Percentiles rank a stretch among this genome's conserved stretches.
phyloP scores from a whole-genome alignment of 768 basidiomycete species.

The Leccinum imitatum region DNA sequence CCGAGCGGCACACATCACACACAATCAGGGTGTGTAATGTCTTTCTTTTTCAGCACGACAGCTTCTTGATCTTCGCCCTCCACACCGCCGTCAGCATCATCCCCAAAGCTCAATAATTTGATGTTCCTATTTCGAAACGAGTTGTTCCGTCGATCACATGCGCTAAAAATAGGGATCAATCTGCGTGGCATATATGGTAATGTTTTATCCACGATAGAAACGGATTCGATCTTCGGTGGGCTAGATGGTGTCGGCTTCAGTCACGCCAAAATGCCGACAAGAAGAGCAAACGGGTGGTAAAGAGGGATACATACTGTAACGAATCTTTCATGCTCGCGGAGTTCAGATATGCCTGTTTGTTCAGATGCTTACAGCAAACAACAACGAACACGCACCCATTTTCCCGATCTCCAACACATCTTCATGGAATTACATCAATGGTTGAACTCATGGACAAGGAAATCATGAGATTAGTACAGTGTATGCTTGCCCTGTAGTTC shows the following conservation, averaged over 20 bases:
- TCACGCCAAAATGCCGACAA: no score
- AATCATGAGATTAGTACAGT: no score
- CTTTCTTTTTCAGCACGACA: slow-evolving; percentile 67
- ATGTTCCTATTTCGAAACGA: slow-evolving; percentile 60
- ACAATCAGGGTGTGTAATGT: slow-evolving; percentile 71
- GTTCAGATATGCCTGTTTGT: slow-evolving; percentile 10
- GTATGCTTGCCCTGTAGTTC: no score
- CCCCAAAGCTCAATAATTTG: slow-evolving; percentile 85
- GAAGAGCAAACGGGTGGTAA: no score
- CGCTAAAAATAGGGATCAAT: slow-evolving; percentile 40
- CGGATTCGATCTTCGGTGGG: slow-evolving; percentile 86
- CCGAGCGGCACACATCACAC: slow-evolving; percentile 30
- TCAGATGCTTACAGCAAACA: not conserved
- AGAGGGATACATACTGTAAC: slow-evolving; percentile 8
- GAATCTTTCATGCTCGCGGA: no score
- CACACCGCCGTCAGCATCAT: slow-evolving; percentile 63
- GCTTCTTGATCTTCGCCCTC: slow-evolving; percentile 58
- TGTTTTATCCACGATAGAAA: slow-evolving; percentile 88
- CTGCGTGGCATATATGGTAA: slow-evolving; percentile 87
- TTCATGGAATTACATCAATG: no score
- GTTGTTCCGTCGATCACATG: not conserved
- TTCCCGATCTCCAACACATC: no score
- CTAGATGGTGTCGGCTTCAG: slow-evolving; percentile 37
- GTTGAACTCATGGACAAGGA: no score
- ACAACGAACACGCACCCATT: no score